Percentiles rank a stretch among this genome's conserved stretches.
Conservation (phyloP, 495 filamentous ascomycete species). For the Aspergillus leporis region DNA sequence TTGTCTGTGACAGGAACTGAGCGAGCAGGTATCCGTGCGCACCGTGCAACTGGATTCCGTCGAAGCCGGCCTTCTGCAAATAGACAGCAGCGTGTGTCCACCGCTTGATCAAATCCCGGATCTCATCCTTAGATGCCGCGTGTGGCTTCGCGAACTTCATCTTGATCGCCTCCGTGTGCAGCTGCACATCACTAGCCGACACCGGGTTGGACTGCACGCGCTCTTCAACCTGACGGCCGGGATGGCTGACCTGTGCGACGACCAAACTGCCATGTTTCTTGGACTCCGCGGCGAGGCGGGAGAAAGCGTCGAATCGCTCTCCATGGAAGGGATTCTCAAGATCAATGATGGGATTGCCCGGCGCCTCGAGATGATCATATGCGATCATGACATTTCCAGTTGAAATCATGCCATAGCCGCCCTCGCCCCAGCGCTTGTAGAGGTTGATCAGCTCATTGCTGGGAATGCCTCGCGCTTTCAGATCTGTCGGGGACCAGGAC, state of each 20-base stretch:
- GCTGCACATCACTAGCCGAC: constrained; percentile 58
- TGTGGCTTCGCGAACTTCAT: constrained; percentile 50
- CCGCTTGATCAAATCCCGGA: constrained; percentile 45
- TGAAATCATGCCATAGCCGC: constrained; percentile 53
- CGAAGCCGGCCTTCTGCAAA: constrained; percentile 54
- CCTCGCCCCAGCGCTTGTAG: constrained; percentile 60
- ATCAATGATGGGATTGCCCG: constrained; percentile 59
- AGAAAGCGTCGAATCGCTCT: constrained; percentile 57
- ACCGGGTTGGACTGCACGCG: constrained; percentile 54
- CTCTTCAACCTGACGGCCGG: constrained; percentile 53
- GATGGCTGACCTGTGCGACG: constrained; percentile 60
- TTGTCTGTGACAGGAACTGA: constrained; percentile 55
- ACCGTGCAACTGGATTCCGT: constrained; percentile 57
- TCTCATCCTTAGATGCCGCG: constrained; percentile 49
- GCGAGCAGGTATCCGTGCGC: constrained; percentile 62
- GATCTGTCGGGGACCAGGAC: constrained; percentile 53
- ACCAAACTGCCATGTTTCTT: constrained; percentile 55
- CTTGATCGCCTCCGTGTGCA: constrained; percentile 44
- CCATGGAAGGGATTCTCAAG: constrained; percentile 43
- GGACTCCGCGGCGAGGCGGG: constrained; percentile 42
- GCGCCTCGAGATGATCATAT: constrained; percentile 54
- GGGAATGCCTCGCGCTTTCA: constrained; percentile 55
- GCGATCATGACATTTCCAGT: constrained; percentile 64
- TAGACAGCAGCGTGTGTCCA: constrained; percentile 58
- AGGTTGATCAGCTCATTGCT: constrained; percentile 53